Percentiles rank a stretch among this genome's conserved stretches.
These are phyloP conservation scores for Solanum commersonii DNA, from an alignment of 257 asterid species.

Conservation along the genomic window DNA sequence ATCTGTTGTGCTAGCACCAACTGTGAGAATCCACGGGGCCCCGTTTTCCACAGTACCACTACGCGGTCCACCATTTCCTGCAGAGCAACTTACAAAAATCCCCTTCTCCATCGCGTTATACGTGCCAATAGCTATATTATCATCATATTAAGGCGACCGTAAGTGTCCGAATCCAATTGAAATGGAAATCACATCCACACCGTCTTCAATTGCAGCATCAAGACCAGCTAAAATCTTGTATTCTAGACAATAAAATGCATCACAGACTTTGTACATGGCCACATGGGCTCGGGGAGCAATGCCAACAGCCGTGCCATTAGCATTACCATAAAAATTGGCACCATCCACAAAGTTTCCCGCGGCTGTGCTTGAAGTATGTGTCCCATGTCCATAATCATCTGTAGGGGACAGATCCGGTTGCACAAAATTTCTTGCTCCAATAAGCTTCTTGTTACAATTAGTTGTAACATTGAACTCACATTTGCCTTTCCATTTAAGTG, in stretches of 20 bases:
- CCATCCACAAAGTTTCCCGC: background rate
- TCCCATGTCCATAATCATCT: background rate
- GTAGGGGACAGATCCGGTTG: background rate
- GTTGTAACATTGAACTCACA: background rate
- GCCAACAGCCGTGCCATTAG: slow-evolving; percentile 3
- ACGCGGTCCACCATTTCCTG: background rate
- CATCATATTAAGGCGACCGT: background rate
- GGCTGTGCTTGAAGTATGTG: slow-evolving; percentile 1
- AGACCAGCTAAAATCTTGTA: background rate
- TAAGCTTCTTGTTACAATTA: background rate
- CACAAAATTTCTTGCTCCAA: background rate
- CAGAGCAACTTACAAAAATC: background rate
- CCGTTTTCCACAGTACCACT: background rate
- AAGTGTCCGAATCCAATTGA: background rate
- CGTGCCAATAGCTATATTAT: background rate
- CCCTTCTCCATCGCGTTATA: background rate
- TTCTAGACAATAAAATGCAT: background rate
- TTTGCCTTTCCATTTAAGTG: slow-evolving; percentile 6
- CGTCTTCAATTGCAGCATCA: slow-evolving; percentile 3
- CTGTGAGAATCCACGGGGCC: slow-evolving; percentile 5
- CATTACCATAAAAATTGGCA: background rate
- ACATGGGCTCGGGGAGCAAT: background rate
- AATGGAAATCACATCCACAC: slow-evolving; percentile 5
- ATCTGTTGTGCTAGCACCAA: slow-evolving; percentile 3
- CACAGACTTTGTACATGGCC: background rate